These are phyloP conservation scores for Camellia sinensis DNA, from an alignment of 148 eudicot genomes.

Conservation along the genomic window DNA sequence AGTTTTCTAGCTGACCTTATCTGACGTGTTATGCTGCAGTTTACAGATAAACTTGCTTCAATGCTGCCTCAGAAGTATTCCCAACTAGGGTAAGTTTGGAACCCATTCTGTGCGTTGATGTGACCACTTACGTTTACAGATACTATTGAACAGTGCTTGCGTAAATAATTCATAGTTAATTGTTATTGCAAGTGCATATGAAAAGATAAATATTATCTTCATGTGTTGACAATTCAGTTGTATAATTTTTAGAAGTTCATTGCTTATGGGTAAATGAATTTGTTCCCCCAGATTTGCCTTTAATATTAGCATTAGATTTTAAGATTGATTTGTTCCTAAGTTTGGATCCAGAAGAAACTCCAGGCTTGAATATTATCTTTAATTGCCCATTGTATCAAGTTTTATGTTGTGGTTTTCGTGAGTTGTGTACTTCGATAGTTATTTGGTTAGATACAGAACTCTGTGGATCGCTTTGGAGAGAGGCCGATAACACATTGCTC, in stretches of 20 bases:
- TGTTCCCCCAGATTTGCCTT: background rate
- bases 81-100: conserved; percentile 78
- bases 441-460: background rate
- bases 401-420: background rate
- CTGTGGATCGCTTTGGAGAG: too few relatives aligned
- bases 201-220: background rate
- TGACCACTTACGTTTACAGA: too few relatives aligned
- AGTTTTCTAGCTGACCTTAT: conserved; percentile 12
- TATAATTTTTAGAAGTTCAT: background rate
- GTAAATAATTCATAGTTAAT: too few relatives aligned
- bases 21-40: conserved; percentile 50
- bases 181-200: background rate
- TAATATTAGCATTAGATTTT: background rate
- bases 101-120: background rate
- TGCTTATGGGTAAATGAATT: background rate
- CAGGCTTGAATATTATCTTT: background rate
- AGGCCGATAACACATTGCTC: background rate
- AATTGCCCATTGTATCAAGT: background rate
- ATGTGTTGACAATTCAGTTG: too few relatives aligned
- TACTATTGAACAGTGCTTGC: too few relatives aligned
- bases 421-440: background rate
- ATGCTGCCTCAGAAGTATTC: conserved; percentile 87
- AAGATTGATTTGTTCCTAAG: background rate
- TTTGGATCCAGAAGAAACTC: background rate
- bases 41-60: conserved; percentile 79